Evolutionary conservation across 2,329 filamentous ascomycete species (phyloP).

Genomic region (Ophiostoma ips): DNA sequence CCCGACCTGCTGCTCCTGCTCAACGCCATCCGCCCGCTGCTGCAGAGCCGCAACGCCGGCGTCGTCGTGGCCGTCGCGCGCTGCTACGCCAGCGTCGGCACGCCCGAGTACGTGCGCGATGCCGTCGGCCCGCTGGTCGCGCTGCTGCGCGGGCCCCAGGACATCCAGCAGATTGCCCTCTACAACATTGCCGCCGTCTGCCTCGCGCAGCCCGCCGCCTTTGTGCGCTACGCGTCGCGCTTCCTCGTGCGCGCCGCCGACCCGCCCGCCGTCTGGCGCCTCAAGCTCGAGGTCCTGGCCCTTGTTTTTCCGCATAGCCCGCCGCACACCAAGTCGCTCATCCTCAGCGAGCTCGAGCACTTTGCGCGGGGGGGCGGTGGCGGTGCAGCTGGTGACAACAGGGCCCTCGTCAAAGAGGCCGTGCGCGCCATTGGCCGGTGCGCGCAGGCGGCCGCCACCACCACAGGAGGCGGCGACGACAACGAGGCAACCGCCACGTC

Average conservation of each 20-base stretch:
- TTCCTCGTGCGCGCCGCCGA: slow-evolving; percentile 78
- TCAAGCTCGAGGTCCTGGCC: slow-evolving; percentile 85
- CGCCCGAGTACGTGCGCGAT: slow-evolving; percentile 56
- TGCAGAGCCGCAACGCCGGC: slow-evolving; percentile 85
- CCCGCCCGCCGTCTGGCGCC: slow-evolving; percentile 65
- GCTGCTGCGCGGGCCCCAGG: slow-evolving; percentile 67
- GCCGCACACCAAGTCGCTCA: slow-evolving; percentile 63
- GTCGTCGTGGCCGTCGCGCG: slow-evolving; percentile 80
- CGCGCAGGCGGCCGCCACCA: slow-evolving; percentile 62
- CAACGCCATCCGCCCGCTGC: slow-evolving; percentile 64
- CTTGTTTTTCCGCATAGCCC: slow-evolving; percentile 78
- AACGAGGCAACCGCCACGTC: too few species aligned
- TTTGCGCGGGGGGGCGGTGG: slow-evolving; percentile 62
- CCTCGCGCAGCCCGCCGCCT: slow-evolving; percentile 59
- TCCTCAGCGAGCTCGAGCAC: slow-evolving; percentile 86
- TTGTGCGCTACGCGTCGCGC: slow-evolving; percentile 76
- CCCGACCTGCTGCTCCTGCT: slow-evolving; percentile 73
- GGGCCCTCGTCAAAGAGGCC: slow-evolving; percentile 69
- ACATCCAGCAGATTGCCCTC: slow-evolving; percentile 79
- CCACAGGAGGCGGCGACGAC: too few species aligned
- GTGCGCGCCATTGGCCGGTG: slow-evolving; percentile 89
- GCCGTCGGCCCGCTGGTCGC: slow-evolving; percentile 77
- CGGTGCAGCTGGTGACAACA: slow-evolving; percentile 30
- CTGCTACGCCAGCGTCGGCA: slow-evolving; percentile 75
- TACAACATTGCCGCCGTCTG: slow-evolving; percentile 95